Conservation (phyloP, 768 basidiomycete genomes). For the Naganishia vaughanmartiniae region DNA sequence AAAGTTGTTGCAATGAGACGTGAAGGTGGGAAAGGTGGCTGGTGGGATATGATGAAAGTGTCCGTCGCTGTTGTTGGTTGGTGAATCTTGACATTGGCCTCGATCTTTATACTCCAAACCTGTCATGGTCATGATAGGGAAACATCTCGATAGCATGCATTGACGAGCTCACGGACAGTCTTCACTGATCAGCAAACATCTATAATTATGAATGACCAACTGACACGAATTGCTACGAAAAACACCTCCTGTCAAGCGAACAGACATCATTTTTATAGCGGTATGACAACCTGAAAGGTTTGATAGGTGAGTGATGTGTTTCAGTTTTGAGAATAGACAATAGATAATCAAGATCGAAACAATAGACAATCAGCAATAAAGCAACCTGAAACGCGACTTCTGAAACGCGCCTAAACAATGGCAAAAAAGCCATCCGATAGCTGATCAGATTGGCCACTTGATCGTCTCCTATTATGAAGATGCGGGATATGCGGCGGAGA, state of each 20-base stretch:
- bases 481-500: background rate
- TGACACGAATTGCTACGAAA: background rate
- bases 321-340: background rate
- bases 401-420: background rate
- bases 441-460: background rate
- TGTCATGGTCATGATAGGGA: background rate
- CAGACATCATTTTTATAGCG: background rate
- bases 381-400: background rate
- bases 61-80: no score
- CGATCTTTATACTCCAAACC: background rate
- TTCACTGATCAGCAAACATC: background rate
- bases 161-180: background rate
- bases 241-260: background rate
- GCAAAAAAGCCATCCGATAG: background rate
- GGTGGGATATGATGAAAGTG: no score
- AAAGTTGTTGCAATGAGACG: no score
- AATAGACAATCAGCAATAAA: background rate
- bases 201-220: background rate
- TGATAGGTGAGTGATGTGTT: slow-evolving; percentile 1
- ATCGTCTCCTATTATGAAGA: background rate
- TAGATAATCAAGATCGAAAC: background rate
- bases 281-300: background rate
- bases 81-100: background rate
- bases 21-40: no score
- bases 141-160: background rate